Evolutionary conservation across 2,329 filamentous ascomycete species (phyloP), one percentile per base, ranked within the genome.

Genomic region (Alternaria conjuncta): DNA sequence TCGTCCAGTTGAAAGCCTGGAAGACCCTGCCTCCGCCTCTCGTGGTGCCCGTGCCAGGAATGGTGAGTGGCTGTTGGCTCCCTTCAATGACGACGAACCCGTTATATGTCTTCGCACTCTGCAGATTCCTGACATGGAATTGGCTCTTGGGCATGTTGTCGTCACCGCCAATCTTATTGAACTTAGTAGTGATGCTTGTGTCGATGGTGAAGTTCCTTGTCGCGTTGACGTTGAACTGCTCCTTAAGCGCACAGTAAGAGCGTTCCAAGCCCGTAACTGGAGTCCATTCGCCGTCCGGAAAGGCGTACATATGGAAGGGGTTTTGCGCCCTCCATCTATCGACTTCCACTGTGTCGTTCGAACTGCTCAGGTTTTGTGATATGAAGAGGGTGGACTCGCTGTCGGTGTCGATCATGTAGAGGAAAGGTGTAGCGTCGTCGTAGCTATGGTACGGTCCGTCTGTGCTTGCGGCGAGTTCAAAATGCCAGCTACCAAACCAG

Each of bases 361-460:
- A 72, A 7, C 82, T 74, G 0, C 91, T 94, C 53, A 94, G 81
- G 71, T 94, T 91, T 57, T 89, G 86, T 0, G 94, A 96, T 47
- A 92, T 90, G 45, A 99, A 85, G 25, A 99, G 84, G 2, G 93
- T 92, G 3, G 93, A 90, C 28, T 86, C 86, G 46, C 88, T 90
- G 78, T 98, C 96, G 23, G 92, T 93, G 75, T 98, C 96, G 56
- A 97, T 88, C 81, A 94, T 91, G 71, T 89, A 87, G 8, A 97
- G 84, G 67, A 90, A 87, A 0, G 87, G 82, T 63, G 85, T 81
- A 12, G 82, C 77, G 66, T 85, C 80, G 68, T 88, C 83, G 71
- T 88, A 92, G 36, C 81, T 85, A 80, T 96, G 91, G 76, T 92
- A 97, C 64, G 86, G 91, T 2, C 83, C 86, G 71, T 97, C 91